Conservation (phyloP, 1,284 basidiomycete genomes). For the Ustilago cynodontis region DNA sequence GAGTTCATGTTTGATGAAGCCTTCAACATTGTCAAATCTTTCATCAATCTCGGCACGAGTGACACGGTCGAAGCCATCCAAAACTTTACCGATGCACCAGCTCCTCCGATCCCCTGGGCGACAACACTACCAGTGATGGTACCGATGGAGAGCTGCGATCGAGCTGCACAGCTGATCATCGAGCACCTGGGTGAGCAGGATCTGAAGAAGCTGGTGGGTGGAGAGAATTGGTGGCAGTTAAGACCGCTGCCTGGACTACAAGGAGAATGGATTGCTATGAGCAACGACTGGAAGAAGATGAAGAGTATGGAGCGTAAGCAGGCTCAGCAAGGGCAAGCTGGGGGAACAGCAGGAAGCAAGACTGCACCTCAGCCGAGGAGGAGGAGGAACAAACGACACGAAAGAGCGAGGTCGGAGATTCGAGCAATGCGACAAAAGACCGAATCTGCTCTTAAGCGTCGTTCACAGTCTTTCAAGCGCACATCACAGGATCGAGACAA, state of each 20-base stretch:
- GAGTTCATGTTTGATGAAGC: constrained; percentile 61
- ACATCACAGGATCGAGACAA: constrained; percentile 1
- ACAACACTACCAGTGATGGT: constrained; percentile 82
- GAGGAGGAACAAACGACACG: constrained; percentile 37
- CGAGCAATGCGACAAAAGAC: constrained; percentile 39
- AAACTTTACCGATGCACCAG: constrained; percentile 77
- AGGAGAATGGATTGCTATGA: constrained; percentile 86
- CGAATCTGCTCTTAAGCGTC: constrained; percentile 26
- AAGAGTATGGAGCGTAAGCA: constrained; percentile 62
- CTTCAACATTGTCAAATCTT: constrained; percentile 54
- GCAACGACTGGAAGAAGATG: constrained; percentile 70
- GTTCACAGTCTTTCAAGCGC: constrained; percentile 28
- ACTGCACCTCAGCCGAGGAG: constrained; percentile 2
- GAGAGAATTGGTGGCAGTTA: constrained; percentile 92
- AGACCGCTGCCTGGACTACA: constrained; percentile 77
- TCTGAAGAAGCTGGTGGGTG: constrained; percentile 83
- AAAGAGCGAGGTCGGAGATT: constrained; percentile 39
- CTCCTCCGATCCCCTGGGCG: constrained; percentile 82
- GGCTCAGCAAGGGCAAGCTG: constrained; percentile 7
- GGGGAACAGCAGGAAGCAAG: constrained; percentile 4
- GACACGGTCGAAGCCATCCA: constrained; percentile 69
- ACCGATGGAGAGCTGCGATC: constrained; percentile 76
- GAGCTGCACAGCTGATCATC: constrained; percentile 82
- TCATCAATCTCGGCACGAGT: constrained; percentile 63
- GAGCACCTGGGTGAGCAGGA: constrained; percentile 85